Conservation (phyloP, 345 rosid species). For the Arabidopsis arenosa region DNA sequence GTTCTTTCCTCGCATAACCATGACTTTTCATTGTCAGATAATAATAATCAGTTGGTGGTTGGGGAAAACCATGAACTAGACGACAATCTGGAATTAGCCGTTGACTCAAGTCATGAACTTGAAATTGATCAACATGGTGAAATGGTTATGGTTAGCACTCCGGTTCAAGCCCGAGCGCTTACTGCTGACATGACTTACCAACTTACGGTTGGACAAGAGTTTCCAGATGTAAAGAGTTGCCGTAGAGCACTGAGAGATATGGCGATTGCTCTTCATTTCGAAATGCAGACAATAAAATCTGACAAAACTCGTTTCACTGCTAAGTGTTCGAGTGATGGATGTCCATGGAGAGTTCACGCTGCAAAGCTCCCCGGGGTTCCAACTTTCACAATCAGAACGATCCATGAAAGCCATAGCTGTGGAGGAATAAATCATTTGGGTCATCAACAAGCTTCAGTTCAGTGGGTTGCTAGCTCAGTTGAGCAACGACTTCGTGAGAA, state of each 20-base stretch:
- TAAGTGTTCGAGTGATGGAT: conserved; percentile 94
- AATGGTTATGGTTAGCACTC: conserved; percentile 59
- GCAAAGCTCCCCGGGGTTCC: conserved; percentile 99
- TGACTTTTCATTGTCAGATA: conserved; percentile 57
- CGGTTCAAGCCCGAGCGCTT: conserved; percentile 72
- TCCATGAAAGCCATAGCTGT: conserved; percentile 83
- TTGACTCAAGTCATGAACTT: conserved; percentile 70
- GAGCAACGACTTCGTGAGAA: conserved; percentile 92
- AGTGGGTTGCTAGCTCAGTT: conserved; percentile 96
- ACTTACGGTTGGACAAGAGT: conserved; percentile 91
- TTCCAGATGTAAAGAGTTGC: conserved; percentile 96
- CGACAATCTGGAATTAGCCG: conserved; percentile 63
- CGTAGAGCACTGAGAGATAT: conserved; percentile 94
- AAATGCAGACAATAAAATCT: conserved; percentile 97
- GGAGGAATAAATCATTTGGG: conserved; percentile 98
- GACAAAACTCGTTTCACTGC: conserved; percentile 99
- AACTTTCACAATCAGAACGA: conserved; percentile 91
- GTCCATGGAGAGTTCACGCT: conserved; percentile 98
- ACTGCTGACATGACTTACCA: conserved; percentile 58
- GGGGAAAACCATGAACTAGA: conserved; percentile 51
- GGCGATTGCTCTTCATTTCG: conserved; percentile 96
- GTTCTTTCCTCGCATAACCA: conserved; percentile 48
- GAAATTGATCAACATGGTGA: conserved; percentile 69
- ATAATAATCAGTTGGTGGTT: conserved; percentile 63
- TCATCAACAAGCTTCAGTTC: conserved; percentile 98